These are phyloP conservation scores for Corylus americana DNA, from an alignment of 306 rosid genomes.

Conservation along the genomic window DNA sequence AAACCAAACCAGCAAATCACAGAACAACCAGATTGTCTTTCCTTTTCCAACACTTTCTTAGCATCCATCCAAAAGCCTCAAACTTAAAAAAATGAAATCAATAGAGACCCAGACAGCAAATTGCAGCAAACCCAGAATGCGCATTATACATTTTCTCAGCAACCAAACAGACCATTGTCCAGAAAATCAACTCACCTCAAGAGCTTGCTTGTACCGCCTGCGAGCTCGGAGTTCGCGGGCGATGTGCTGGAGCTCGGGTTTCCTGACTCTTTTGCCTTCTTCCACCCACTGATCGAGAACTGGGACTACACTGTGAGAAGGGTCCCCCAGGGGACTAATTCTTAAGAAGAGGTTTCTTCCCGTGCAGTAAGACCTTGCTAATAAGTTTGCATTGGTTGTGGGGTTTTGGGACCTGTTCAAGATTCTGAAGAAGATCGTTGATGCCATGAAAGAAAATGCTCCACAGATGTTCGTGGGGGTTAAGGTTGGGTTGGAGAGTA, in stretches of 20 bases:
- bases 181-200: slow-evolving; percentile 38
- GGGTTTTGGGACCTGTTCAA: slow-evolving; percentile 26
- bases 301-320: slow-evolving; percentile 52
- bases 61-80: background rate
- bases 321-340: slow-evolving; percentile 65
- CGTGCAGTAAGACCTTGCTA: slow-evolving; percentile 32
- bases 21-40: background rate
- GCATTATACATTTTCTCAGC: background rate
- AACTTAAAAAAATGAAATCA: background rate
- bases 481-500: background rate
- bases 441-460: slow-evolving; percentile 14
- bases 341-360: slow-evolving; percentile 44
- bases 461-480: background rate
- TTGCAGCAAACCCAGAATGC: background rate
- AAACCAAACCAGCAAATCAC: background rate
- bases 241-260: slow-evolving; percentile 33
- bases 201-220: slow-evolving; percentile 61
- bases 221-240: slow-evolving; percentile 45
- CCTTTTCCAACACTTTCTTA: background rate
- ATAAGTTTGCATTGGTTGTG: slow-evolving; percentile 10
- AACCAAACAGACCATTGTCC: slow-evolving; percentile 2
- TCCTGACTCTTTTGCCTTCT: slow-evolving; percentile 39
- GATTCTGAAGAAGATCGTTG: slow-evolving; percentile 29
- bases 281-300: slow-evolving; percentile 60
- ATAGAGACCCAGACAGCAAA: background rate